Conservation (phyloP, 257 asterid species). For the Plantago major region DNA sequence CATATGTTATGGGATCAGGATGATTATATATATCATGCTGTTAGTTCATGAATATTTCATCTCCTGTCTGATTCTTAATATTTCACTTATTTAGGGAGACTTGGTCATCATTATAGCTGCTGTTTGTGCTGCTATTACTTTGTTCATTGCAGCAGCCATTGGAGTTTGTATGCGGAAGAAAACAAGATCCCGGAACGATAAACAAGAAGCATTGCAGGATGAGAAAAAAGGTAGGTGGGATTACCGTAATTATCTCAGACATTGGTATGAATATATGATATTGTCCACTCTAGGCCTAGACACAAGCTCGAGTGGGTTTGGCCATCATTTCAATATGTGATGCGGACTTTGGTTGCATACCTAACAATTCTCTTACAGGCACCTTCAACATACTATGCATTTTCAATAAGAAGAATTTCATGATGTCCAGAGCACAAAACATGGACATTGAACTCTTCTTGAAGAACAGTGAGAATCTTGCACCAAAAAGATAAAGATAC, state of each 20-base stretch:
- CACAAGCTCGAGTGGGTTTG: too few relatives aligned
- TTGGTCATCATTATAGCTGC: constrained; percentile 36
- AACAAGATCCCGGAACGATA: constrained; percentile 34
- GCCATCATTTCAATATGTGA: too few relatives aligned
- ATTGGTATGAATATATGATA: too few relatives aligned
- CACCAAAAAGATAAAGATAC: constrained; percentile 5
- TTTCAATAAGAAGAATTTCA: not conserved
- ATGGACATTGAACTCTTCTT: constrained; percentile 2
- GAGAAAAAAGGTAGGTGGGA: constrained; percentile 33
- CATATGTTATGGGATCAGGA: too few relatives aligned
- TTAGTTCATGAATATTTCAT: not conserved
- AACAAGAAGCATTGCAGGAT: constrained; percentile 35
- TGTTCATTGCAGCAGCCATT: constrained; percentile 36
- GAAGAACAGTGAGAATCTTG: constrained; percentile 1
- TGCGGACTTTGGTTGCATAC: too few relatives aligned
- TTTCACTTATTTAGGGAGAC: constrained; percentile 33
- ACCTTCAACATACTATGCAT: not conserved
- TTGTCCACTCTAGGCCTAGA: too few relatives aligned
- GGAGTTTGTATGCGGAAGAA: constrained; percentile 52
- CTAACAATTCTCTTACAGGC: not conserved
- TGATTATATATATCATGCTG: too few relatives aligned
- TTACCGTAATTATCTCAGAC: too few relatives aligned
- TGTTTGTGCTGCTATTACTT: constrained; percentile 43
- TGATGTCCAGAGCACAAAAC: not conserved
- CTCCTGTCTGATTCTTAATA: not conserved